phyloP scores from a whole-genome alignment of 2,329 filamentous ascomycete genomes.

The Trichoderma sp. region DNA sequence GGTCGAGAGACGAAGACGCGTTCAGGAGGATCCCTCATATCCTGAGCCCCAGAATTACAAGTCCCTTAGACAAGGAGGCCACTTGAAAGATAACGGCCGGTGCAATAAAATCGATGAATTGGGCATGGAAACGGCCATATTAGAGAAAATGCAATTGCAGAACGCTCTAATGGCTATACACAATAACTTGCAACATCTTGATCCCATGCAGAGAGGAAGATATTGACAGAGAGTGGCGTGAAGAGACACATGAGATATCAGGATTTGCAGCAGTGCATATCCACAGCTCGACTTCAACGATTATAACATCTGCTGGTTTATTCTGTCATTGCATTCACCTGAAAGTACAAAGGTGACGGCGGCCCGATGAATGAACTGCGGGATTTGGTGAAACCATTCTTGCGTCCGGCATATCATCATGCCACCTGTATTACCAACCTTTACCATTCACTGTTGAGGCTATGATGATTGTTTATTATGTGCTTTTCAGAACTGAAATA shows the following conservation, averaged over 20 bases:
- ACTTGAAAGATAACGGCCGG: conserved; percentile 65
- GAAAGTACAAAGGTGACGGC: not conserved
- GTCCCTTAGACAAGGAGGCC: conserved; percentile 41
- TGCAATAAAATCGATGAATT: conserved; percentile 68
- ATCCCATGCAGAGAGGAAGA: not conserved
- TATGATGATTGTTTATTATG: not conserved
- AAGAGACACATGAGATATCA: not conserved
- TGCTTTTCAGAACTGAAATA: not conserved
- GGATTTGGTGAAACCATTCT: not conserved
- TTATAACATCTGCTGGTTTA: not conserved
- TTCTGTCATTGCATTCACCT: not conserved
- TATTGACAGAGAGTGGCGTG: not conserved
- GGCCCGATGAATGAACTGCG: not conserved
- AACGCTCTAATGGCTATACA: not conserved
- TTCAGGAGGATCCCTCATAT: conserved; percentile 37
- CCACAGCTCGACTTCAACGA: not conserved
- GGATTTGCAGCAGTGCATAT: not conserved
- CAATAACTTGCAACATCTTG: not conserved
- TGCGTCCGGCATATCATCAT: not conserved
- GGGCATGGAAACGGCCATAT: not conserved
- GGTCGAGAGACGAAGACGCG: conserved; percentile 60
- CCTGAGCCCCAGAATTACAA: conserved; percentile 38
- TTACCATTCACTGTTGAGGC: not conserved
- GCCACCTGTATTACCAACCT: not conserved
- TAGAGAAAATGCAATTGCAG: not conserved